Evolutionary conservation across 1,284 basidiomycete genomes (phyloP).

Genomic region (Leccinum fallax): DNA sequence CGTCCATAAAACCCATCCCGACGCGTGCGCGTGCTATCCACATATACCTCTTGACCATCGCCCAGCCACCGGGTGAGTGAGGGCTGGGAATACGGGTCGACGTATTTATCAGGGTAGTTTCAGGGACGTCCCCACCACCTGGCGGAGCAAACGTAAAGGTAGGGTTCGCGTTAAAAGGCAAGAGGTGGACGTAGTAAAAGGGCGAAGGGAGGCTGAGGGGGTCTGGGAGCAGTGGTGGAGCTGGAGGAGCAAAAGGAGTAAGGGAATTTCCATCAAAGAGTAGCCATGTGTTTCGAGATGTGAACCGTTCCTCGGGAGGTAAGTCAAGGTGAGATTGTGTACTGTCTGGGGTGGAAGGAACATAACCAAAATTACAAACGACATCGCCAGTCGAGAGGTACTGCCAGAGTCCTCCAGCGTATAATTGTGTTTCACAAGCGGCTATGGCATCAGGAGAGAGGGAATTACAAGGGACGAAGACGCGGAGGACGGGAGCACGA

Average conservation of each 20-base stretch:
- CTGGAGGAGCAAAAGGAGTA: conserved; percentile 56
- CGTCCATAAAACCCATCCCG: conserved; percentile 41
- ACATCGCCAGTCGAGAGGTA: conserved; percentile 73
- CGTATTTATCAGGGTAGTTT: conserved; percentile 46
- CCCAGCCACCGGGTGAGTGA: conserved; percentile 56
- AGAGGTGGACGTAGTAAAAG: conserved; percentile 70
- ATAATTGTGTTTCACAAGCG: conserved; percentile 65
- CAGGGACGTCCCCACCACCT: conserved; percentile 35
- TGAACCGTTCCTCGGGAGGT: conserved; percentile 18
- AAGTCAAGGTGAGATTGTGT: conserved; percentile 29
- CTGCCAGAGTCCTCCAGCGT: conserved; percentile 64
- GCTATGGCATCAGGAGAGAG: conserved; percentile 52
- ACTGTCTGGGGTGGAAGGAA: conserved; percentile 44
- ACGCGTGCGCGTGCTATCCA: conserved; percentile 60
- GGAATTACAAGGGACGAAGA: conserved; percentile 68
- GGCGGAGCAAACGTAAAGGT: conserved; percentile 41
- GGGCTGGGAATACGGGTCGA: conserved; percentile 51
- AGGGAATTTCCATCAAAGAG: conserved; percentile 64
- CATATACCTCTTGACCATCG: conserved; percentile 55
- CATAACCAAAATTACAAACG: conserved; percentile 75
- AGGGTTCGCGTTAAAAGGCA: conserved; percentile 51
- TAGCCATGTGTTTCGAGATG: conserved; percentile 55
- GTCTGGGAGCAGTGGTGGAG: conserved; percentile 52
- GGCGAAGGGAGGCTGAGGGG: conserved; percentile 67
- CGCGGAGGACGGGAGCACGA: conserved; percentile 72